phyloP scores from a whole-genome alignment of 352 stramenopile genomes.

The Phytophthora sojae region DNA sequence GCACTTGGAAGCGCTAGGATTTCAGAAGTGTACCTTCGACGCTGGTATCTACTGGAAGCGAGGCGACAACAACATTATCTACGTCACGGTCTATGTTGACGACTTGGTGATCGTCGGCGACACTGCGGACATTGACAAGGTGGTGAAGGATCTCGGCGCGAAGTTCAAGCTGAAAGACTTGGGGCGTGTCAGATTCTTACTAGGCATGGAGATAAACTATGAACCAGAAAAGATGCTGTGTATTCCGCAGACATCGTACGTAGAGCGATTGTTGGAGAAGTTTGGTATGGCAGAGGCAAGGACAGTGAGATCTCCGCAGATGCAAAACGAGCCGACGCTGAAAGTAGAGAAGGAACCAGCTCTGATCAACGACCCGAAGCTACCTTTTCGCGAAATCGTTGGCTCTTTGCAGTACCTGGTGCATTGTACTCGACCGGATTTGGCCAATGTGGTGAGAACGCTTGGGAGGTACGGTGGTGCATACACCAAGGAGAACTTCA shows the following conservation, averaged over 20 bases:
- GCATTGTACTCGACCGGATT: background rate
- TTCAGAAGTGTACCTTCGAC: background rate
- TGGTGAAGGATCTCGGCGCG: background rate
- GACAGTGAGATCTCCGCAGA: background rate
- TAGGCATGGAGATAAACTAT: conserved; percentile 12
- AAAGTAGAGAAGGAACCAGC: background rate
- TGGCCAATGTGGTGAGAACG: background rate
- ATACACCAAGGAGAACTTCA: conserved; percentile 16
- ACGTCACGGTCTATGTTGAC: conserved; percentile 5
- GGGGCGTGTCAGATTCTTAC: background rate
- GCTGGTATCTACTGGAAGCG: conserved; percentile 2
- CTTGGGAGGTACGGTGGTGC: conserved; percentile 1
- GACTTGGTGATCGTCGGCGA: conserved; percentile 4
- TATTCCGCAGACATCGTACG: background rate
- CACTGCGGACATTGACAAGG: background rate
- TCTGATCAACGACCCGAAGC: background rate
- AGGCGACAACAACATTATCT: background rate
- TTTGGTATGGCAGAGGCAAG: conserved; percentile 1
- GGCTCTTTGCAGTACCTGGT: background rate
- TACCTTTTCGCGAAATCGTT: background rate
- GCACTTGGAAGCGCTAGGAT: background rate
- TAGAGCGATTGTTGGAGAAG: background rate
- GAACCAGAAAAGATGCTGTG: background rate
- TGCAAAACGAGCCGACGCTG: background rate
- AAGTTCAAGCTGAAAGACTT: conserved; percentile 22